Conservation (phyloP, 2,329 filamentous ascomycete genomes). For the Nemania sp. region DNA sequence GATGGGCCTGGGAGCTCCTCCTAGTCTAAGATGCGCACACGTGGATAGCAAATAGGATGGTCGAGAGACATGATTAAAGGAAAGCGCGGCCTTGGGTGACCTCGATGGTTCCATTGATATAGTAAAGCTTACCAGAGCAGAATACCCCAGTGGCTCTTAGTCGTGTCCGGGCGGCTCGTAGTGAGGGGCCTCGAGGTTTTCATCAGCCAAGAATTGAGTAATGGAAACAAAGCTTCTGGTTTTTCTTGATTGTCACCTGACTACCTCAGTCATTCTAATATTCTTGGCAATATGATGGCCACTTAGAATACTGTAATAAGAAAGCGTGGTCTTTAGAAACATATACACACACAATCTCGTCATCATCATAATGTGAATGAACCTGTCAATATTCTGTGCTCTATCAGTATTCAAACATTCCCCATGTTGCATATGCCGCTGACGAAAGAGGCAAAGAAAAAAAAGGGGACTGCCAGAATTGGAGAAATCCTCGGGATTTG, state of each 20-base stretch:
- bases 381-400: no score
- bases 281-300: conserved; percentile 26
- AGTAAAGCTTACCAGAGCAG: conserved; percentile 38
- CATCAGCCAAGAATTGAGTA: conserved; percentile 59
- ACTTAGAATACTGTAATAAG: conserved; percentile 5
- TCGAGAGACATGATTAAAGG: conserved; percentile 14
- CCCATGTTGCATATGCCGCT: conserved; percentile 10
- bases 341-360: background rate
- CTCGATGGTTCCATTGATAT: conserved; percentile 35
- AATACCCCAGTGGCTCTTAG: conserved; percentile 32
- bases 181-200: conserved; percentile 41
- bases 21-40: conserved; percentile 25
- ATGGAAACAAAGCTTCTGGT: conserved; percentile 60
- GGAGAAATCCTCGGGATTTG: conserved; percentile 25
- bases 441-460: conserved; percentile 32
- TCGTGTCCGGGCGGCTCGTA: conserved; percentile 30
- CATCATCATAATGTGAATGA: no score
- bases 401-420: no score
- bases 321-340: background rate
- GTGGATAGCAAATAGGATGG: conserved; percentile 28
- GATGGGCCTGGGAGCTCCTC: background rate
- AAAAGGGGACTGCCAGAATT: conserved; percentile 32
- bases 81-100: background rate
- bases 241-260: conserved; percentile 55
- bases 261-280: conserved; percentile 41